A percentile compares a stretch with the other conserved stretches of the same genome.
phyloP scores from a whole-genome alignment of 495 filamentous ascomycete species.

The Talaromyces ruber region DNA sequence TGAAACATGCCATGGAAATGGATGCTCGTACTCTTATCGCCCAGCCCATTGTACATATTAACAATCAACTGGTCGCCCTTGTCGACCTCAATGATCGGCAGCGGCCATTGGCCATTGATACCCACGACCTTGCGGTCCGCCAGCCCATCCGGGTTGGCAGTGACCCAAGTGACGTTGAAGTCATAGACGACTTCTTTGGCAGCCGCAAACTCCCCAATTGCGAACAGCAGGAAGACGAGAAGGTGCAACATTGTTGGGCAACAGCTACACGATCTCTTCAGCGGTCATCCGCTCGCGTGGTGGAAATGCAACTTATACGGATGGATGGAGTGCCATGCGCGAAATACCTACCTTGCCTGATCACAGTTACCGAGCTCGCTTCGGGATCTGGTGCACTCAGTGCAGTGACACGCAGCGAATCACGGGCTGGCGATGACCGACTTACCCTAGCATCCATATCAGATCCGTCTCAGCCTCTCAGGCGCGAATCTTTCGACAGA shows the following conservation, averaged over 20 bases:
- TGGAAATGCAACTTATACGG: background rate
- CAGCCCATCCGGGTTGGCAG: constrained; percentile 68
- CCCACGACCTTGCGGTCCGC: constrained; percentile 60
- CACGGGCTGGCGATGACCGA: background rate
- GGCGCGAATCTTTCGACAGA: too few species aligned
- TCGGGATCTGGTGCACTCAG: background rate
- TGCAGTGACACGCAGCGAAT: background rate
- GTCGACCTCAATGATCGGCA: constrained; percentile 58
- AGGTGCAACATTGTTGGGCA: background rate
- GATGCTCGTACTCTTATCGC: constrained; percentile 58
- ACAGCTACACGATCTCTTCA: background rate
- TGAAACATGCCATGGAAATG: constrained; percentile 81
- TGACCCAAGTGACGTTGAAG: constrained; percentile 75
- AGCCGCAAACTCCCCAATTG: constrained; percentile 6
- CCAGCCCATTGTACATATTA: constrained; percentile 64
- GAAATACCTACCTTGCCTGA: background rate
- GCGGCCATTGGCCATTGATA: constrained; percentile 76
- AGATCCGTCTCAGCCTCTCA: background rate
- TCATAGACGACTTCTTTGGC: constrained; percentile 65
- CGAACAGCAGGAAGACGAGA: background rate
- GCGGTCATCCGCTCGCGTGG: background rate
- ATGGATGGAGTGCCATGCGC: background rate
- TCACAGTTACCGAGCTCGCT: background rate
- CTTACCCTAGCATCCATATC: background rate
- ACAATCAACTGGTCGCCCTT: constrained; percentile 65